Evolutionary conservation across 208 protist genomes (phyloP).

Genomic region (Trypanosoma avium): DNA sequence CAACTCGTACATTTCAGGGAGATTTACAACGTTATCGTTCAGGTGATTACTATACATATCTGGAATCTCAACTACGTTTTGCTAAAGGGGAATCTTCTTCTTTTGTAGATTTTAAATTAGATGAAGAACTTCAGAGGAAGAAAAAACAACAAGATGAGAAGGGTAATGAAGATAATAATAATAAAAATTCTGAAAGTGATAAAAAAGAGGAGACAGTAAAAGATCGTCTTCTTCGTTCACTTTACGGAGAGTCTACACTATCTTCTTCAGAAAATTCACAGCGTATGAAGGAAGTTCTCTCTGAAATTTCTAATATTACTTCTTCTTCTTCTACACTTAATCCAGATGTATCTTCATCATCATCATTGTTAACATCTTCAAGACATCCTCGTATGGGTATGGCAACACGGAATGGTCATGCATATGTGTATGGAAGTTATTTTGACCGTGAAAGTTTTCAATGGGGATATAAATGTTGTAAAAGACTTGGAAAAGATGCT

Average conservation of each 20-base stretch:
- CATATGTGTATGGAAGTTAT: slow-evolving; percentile 69
- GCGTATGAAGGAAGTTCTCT: slow-evolving; percentile 20
- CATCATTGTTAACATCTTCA: not conserved
- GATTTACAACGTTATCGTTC: slow-evolving; percentile 77
- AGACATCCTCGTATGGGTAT: not conserved
- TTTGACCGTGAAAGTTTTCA: slow-evolving; percentile 52
- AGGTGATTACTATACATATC: slow-evolving; percentile 75
- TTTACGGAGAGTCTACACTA: slow-evolving; percentile 45
- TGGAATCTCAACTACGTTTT: slow-evolving; percentile 81
- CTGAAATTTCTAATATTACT: slow-evolving; percentile 6
- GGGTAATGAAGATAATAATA: slow-evolving; percentile 7
- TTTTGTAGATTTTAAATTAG: slow-evolving; percentile 86
- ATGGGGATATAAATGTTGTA: slow-evolving; percentile 87
- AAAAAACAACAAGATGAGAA: not conserved
- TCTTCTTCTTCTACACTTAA: not conserved
- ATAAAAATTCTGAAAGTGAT: not conserved
- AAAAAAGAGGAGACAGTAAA: slow-evolving; percentile 30
- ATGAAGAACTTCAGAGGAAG: slow-evolving; percentile 28
- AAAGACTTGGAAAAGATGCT: slow-evolving; percentile 45
- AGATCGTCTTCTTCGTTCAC: slow-evolving; percentile 45
- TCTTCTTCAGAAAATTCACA: slow-evolving; percentile 16
- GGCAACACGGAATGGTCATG: slow-evolving; percentile 50
- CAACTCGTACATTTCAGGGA: slow-evolving; percentile 64
- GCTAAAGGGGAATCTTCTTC: slow-evolving; percentile 70
- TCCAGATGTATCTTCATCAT: not conserved